phyloP scores from a whole-genome alignment of 148 eudicot species.

The Pharnaceum exiguum region DNA sequence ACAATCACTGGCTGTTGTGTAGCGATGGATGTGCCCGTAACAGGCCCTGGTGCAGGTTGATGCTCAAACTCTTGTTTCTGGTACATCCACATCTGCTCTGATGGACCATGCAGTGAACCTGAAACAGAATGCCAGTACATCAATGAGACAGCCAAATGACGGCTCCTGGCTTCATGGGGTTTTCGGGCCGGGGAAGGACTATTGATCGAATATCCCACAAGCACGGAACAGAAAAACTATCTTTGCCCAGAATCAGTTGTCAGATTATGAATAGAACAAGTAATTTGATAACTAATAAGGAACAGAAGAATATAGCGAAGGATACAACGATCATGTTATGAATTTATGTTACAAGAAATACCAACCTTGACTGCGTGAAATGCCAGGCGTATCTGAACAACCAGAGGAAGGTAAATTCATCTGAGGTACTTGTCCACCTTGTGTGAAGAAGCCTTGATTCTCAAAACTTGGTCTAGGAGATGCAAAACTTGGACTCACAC shows the following conservation, averaged over 20 bases:
- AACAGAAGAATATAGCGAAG: no score
- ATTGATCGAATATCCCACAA: slow-evolving; percentile 11
- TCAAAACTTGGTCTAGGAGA: slow-evolving; percentile 63
- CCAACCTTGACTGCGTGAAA: slow-evolving; percentile 26
- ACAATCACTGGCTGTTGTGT: slow-evolving; percentile 39
- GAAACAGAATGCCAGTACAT: slow-evolving; percentile 15
- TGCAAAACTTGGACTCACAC: slow-evolving; percentile 37
- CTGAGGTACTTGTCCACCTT: slow-evolving; percentile 40
- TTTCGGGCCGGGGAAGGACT: neutral
- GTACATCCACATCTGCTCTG: slow-evolving; percentile 56
- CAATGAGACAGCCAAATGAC: neutral
- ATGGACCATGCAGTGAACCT: slow-evolving; percentile 25
- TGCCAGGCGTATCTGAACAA: slow-evolving; percentile 30
- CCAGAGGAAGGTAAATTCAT: slow-evolving; percentile 35
- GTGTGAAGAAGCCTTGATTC: slow-evolving; percentile 35
- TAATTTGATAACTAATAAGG: no score
- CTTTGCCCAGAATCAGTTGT: no score
- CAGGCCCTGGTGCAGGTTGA: slow-evolving; percentile 34
- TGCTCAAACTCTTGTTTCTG: slow-evolving; percentile 43
- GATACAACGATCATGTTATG: no score
- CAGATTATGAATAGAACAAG: no score
- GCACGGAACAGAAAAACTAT: neutral
- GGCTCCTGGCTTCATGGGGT: neutral
- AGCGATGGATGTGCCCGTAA: slow-evolving; percentile 34
- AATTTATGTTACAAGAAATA: slow-evolving; percentile 21